Base-by-base conservation (phyloP, 345 rosid genomes). In the Hypericum perforatum region DNA sequence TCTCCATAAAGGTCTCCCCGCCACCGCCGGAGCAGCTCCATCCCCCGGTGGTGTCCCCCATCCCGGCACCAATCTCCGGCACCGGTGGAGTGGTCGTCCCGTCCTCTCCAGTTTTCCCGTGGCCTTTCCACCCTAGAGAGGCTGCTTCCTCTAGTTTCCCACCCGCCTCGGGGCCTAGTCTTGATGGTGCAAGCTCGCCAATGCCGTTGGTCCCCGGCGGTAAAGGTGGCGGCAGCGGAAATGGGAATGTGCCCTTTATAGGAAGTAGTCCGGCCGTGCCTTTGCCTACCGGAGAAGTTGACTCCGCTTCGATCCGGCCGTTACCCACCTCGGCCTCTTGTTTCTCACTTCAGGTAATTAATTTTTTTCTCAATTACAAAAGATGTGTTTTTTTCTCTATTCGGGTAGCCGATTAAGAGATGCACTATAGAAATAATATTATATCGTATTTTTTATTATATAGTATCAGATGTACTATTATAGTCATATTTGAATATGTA, bases 191-290 rank as follows among this genome's bases (percentile, higher is more conserved):
- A 13, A 74, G 55, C 61, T 70, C 89, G 0, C 77, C 86, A 0
- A 67, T 69, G 10, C 49, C 56, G 5, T 5, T 72, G n/a, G 56
- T 63, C 53, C 90, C 97, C 0, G 89, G 75, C n/a, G n/a, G n/a
- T 15, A 87, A 80, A 74, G 71, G 71, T 1, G 78, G 80, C 0
- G 86, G 84, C 36, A 77, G n/a, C n/a, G n/a, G n/a, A n/a, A n/a
- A n/a, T n/a, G n/a, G n/a, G n/a, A n/a, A n/a, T n/a, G n/a, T 85
- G 8, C 95, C 96, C 3, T 92, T 92, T 45, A 92, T 88, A 12
- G 85, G 76, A 42, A 92, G 98, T 54, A 92, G 85, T 54, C 96
- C 98, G 0, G 96, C 96, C 0, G 96, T 91, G 70, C 95, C 98
- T 37, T 66, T 91, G 69, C 98, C 98, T 2, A 92, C 94, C n/a